These are phyloP conservation scores for Alternaria alternata DNA, from an alignment of 2,329 filamentous ascomycete species.

Conservation along the genomic window DNA sequence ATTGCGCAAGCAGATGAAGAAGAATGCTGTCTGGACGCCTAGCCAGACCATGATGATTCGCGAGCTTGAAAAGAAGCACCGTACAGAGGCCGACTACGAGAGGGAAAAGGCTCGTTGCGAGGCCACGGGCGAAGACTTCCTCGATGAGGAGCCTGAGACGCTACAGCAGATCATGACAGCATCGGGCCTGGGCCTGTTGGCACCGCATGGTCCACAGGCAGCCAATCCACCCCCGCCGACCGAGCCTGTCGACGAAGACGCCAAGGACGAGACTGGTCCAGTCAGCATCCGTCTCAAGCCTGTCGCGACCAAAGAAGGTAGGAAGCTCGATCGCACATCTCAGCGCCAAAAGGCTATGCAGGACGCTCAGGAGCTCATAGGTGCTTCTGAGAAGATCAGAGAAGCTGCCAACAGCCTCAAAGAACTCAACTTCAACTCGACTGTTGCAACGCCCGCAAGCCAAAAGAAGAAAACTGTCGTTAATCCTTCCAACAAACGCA, in stretches of 20 bases:
- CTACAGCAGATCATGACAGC: constrained; percentile 33
- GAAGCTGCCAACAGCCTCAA: constrained; percentile 47
- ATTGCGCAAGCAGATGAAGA: constrained; percentile 87
- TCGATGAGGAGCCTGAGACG: constrained; percentile 60
- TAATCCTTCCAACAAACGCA: constrained; percentile 60
- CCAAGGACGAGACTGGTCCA: constrained; percentile 67
- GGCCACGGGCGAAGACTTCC: constrained; percentile 71
- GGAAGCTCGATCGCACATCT: constrained; percentile 74
- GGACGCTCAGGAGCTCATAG: constrained; percentile 49
- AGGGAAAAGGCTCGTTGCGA: constrained; percentile 65
- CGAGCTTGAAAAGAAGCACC: constrained; percentile 75
- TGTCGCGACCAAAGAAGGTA: constrained; percentile 81
- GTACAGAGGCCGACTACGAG: constrained; percentile 58
- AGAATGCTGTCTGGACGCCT: constrained; percentile 85
- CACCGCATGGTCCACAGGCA: constrained; percentile 20
- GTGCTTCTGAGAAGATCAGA: constrained; percentile 44
- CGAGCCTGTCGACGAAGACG: constrained; percentile 24
- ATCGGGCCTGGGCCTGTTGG: constrained; percentile 26
- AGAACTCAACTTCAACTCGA: constrained; percentile 41
- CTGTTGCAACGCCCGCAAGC: constrained; percentile 26
- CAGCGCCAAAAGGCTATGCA: constrained; percentile 60
- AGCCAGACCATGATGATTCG: constrained; percentile 86
- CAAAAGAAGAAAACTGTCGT: constrained; percentile 34
- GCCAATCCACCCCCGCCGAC: constrained; percentile 19
- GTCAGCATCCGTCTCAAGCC: constrained; percentile 79